phyloP scores from a whole-genome alignment of 2,329 filamentous ascomycete genomes.

The Sphaerostilbella broomeana region DNA sequence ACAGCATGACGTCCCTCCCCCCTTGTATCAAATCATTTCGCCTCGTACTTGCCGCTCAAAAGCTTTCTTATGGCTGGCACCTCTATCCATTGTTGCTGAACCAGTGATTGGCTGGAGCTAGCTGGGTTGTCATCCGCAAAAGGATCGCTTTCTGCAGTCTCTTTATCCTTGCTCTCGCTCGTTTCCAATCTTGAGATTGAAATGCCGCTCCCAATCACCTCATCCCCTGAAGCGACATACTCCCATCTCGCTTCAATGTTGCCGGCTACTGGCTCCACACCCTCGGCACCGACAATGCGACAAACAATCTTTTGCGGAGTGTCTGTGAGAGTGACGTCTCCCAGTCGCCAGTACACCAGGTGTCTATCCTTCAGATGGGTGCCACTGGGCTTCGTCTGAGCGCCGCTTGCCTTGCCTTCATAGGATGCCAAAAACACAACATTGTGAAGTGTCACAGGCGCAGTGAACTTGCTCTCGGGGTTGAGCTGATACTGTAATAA shows the following conservation, averaged over 20 bases:
- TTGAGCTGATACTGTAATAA: conserved; percentile 82
- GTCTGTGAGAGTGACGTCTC: conserved; percentile 62
- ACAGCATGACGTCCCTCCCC: no score
- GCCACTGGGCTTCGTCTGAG: conserved; percentile 73
- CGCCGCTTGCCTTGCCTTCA: conserved; percentile 59
- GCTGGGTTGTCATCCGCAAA: conserved; percentile 51
- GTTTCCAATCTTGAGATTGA: conserved; percentile 52
- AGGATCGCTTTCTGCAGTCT: conserved; percentile 51
- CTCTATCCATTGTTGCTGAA: conserved; percentile 52
- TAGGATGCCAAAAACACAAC: conserved; percentile 67
- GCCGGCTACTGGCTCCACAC: conserved; percentile 62
- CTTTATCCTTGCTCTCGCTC: conserved; percentile 46
- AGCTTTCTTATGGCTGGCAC: conserved; percentile 62
- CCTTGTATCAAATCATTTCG: conserved; percentile 28
- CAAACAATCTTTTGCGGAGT: conserved; percentile 74
- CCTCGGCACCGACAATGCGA: conserved; percentile 67
- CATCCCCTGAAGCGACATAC: conserved; percentile 35
- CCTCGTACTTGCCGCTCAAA: conserved; percentile 69
- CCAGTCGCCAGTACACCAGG: conserved; percentile 73
- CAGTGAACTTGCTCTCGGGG: conserved; percentile 48
- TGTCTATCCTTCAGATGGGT: conserved; percentile 72
- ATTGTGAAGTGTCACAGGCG: conserved; percentile 53
- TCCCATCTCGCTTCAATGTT: conserved; percentile 83
- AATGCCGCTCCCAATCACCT: conserved; percentile 53
- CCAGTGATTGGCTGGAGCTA: conserved; percentile 14